phyloP scores from a whole-genome alignment of 805 yeast species.

The Monosporozyma yasuniensis region DNA sequence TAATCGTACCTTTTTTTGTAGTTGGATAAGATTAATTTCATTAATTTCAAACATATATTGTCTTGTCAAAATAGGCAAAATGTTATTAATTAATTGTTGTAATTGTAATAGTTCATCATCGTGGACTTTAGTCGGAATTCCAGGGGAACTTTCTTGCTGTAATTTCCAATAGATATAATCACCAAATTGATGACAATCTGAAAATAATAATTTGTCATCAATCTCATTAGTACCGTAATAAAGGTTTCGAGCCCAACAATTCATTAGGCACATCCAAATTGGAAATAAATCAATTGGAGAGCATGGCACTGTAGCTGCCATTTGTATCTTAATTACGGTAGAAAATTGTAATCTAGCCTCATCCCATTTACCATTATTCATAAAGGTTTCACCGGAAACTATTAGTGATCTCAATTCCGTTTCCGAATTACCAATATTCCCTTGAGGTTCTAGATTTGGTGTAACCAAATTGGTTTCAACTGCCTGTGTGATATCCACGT shows the following conservation, averaged over 20 bases:
- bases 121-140: background rate
- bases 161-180: background rate
- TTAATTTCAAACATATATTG: constrained; percentile 2
- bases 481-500: too few relatives aligned
- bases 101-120: background rate
- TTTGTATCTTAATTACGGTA: background rate
- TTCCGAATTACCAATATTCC: background rate
- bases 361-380: constrained; percentile 1
- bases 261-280: constrained; percentile 1
- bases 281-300: background rate
- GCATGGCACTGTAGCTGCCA: background rate
- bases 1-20: background rate
- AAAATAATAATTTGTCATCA: background rate
- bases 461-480: too few relatives aligned
- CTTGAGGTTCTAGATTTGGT: constrained; percentile 3
- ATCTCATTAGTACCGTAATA: background rate
- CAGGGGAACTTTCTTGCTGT: too few relatives aligned
- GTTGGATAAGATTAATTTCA: background rate
- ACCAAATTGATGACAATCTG: background rate
- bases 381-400: background rate
- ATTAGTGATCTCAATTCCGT: too few relatives aligned
- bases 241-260: constrained; percentile 3
- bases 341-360: background rate
- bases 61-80: constrained; percentile 2
- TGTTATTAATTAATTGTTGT: background rate